Evolutionary conservation across 495 filamentous ascomycete genomes (phyloP), one percentile per base, ranked within the genome.

Genomic region (Neurospora sp.): DNA sequence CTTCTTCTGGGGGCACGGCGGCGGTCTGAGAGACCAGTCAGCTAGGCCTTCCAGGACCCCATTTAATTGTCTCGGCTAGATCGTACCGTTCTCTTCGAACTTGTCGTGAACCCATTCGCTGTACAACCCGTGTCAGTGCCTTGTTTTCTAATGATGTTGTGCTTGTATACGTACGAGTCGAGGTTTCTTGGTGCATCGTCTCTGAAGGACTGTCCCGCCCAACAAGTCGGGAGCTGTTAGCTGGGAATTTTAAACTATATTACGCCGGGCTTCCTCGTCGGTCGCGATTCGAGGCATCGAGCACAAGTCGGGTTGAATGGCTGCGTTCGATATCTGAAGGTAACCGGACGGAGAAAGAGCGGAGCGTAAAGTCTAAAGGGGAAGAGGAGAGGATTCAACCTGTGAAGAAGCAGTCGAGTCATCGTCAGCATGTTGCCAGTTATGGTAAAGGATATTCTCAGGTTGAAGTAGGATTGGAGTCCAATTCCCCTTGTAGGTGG

Each of bases 21-120:
- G 38, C 77, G 79, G 73, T 75, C 77, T 65, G 74, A 76, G 79
- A 16, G 7, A 42, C 84, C 79, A 40, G 72, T 75, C 44, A 76
- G 72, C 70, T 70, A 39, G 38, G 73, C 73, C 16, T 75, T 41
- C 37, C 80, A 68, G 78, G 76, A 72, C 81, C 78, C 74, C 82
- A 35, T 65, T 35, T 12, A 1, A 82, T 22, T 42, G n/a, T 31
- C 41, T 59, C 53, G 27, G 53, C 53, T 35, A 18, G 27, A 65
- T 69, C 79, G 71, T 83, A 85, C 85, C 79, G 74, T 81, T 79
- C 69, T 93, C 92, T 78, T 94, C 92, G 76, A 88, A 97, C 78
- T 89, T 91, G 82, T 97, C 93, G 79, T 97, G 93, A 74, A 95
- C 91, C 94, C 94, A 96, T 80, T 97, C 93, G 74, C 92, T 96